Evolutionary conservation across 108 stramenopile species (phyloP).

Genomic region (Discostella pseudostelligera): DNA sequence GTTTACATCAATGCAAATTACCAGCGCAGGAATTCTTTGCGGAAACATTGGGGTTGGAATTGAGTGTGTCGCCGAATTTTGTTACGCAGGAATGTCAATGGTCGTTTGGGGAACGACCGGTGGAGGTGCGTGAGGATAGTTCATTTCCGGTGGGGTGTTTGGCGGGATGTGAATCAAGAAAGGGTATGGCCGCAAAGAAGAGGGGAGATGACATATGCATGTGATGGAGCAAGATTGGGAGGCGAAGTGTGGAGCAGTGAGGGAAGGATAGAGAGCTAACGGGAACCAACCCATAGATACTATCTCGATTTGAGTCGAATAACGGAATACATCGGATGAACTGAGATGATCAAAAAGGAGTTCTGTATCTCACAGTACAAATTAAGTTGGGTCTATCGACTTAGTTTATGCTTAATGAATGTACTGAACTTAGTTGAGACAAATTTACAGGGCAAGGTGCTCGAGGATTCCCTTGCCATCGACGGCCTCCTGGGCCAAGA

Average conservation of each 20-base stretch:
- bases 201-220: constrained; percentile 25
- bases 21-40: constrained; percentile 87
- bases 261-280: too few species aligned
- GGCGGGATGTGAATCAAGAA: constrained; percentile 75
- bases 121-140: constrained; percentile 60
- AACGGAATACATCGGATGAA: too few species aligned
- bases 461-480: constrained; percentile 78
- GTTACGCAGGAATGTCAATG: constrained; percentile 91
- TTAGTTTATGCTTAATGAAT: too few species aligned
- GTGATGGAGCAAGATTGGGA: not conserved
- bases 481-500: constrained; percentile 82
- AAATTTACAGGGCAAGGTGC: constrained; percentile 40
- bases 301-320: too few species aligned
- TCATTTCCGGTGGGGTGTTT: constrained; percentile 83
- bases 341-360: too few species aligned
- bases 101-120: constrained; percentile 82
- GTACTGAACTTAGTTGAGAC: too few species aligned
- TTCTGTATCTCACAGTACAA: too few species aligned
- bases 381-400: too few species aligned
- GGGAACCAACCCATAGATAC: too few species aligned
- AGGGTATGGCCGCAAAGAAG: constrained; percentile 48
- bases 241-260: not conserved
- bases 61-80: constrained; percentile 87
- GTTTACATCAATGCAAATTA: constrained; percentile 87
- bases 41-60: constrained; percentile 72